Evolutionary conservation across 1,284 basidiomycete genomes (phyloP).

Genomic region (Irpex sp.): DNA sequence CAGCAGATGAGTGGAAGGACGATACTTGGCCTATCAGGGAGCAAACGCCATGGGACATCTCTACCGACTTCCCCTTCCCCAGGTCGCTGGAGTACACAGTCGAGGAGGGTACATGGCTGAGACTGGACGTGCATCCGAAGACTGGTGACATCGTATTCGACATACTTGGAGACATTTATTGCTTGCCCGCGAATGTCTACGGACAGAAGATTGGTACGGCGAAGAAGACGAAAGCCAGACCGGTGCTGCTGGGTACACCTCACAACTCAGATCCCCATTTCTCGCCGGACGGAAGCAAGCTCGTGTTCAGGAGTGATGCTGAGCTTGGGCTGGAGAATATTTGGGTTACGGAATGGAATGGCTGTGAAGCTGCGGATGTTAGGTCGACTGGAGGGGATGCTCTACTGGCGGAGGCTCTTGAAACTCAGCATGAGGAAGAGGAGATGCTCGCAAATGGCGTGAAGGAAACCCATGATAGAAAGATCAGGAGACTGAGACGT

Average conservation of each 20-base stretch:
- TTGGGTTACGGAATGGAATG: constrained; percentile 63
- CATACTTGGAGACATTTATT: constrained; percentile 72
- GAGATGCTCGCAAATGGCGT: constrained; percentile 44
- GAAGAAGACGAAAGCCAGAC: constrained; percentile 36
- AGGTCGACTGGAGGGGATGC: constrained; percentile 27
- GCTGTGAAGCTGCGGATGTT: constrained; percentile 58
- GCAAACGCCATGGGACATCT: constrained; percentile 71
- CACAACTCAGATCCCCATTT: constrained; percentile 71
- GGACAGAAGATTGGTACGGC: constrained; percentile 18
- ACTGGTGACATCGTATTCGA: constrained; percentile 72
- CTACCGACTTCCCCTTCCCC: constrained; percentile 69
- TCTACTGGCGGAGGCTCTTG: constrained; percentile 33
- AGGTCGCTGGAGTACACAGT: constrained; percentile 65
- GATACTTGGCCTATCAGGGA: constrained; percentile 62
- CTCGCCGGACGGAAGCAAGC: constrained; percentile 55
- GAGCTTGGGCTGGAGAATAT: constrained; percentile 71
- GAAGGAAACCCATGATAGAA: constrained; percentile 46
- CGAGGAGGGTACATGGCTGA: constrained; percentile 68
- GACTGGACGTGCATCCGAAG: constrained; percentile 64
- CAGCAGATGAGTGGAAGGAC: constrained; percentile 50
- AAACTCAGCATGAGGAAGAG: constrained; percentile 41
- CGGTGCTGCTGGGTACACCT: constrained; percentile 57
- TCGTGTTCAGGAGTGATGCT: constrained; percentile 69
- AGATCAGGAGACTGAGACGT: constrained; percentile 43
- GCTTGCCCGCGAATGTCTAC: constrained; percentile 47